Evolutionary conservation across 441 rosid species (phyloP).

Genomic region (Cnidoscolus chayamansa): DNA sequence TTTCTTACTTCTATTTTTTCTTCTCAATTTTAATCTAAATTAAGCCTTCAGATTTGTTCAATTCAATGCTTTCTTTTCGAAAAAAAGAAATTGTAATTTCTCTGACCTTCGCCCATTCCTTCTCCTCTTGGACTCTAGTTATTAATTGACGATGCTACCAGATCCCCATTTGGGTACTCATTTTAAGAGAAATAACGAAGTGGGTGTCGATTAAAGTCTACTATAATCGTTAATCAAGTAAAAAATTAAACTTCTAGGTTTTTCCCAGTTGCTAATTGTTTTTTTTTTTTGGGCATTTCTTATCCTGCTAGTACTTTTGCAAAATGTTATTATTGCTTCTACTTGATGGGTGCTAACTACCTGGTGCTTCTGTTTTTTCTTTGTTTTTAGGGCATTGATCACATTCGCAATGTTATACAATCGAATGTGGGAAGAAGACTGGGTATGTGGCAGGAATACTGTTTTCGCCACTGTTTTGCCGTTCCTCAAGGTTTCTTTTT

Average conservation of each 20-base stretch:
- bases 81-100: background rate
- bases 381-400: conserved; percentile 49
- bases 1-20: background rate
- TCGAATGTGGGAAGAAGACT: conserved; percentile 52
- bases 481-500: conserved; percentile 65
- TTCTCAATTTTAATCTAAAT: background rate
- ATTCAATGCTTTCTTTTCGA: background rate
- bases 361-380: conserved; percentile 5
- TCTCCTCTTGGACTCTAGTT: background rate
- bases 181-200: background rate
- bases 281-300: background rate
- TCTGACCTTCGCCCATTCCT: background rate
- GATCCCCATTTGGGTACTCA: background rate
- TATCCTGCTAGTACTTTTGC: background rate
- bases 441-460: conserved; percentile 69
- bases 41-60: background rate
- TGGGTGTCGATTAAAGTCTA: background rate
- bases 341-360: background rate
- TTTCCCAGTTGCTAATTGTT: background rate
- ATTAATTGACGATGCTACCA: background rate
- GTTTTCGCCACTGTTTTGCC: conserved; percentile 56
- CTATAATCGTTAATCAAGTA: background rate
- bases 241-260: background rate
- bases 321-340: background rate
- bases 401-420: conserved; percentile 45